Conservation (phyloP, 2,329 filamentous ascomycete species). For the Sporothrix pallida region DNA sequence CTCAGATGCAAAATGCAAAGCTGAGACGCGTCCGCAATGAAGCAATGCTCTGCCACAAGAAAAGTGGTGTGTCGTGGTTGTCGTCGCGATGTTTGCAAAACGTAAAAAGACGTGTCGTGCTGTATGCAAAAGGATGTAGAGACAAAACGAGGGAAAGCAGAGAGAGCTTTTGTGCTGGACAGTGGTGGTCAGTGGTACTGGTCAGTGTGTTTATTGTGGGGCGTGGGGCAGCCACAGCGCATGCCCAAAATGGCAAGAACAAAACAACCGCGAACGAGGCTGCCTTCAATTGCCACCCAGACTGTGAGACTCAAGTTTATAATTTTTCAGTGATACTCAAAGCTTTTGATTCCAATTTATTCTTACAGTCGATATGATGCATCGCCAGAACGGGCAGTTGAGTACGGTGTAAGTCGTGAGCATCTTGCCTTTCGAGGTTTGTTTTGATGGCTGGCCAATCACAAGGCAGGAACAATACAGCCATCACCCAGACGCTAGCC, state of each 20-base stretch:
- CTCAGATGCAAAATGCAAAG: background rate
- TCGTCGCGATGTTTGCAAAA: constrained; percentile 11
- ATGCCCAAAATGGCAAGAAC: constrained; percentile 32
- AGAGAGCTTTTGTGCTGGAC: background rate
- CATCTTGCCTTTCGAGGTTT: constrained; percentile 6
- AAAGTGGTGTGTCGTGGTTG: background rate
- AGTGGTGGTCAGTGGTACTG: background rate
- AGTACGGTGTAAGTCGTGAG: background rate
- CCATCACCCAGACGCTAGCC: background rate
- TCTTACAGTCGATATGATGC: background rate
- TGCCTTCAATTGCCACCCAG: background rate
- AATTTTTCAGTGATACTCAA: too few relatives aligned
- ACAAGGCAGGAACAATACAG: constrained; percentile 18
- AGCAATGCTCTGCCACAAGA: background rate
- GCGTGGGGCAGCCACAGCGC: constrained; percentile 20
- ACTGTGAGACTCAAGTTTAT: background rate
- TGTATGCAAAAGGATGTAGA: constrained; percentile 5
- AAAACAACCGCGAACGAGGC: constrained; percentile 29
- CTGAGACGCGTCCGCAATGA: background rate
- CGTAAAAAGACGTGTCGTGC: constrained; percentile 32
- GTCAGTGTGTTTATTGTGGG: constrained; percentile 25
- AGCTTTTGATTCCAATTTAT: background rate
- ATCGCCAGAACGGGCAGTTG: background rate
- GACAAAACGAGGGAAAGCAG: constrained; percentile 33
- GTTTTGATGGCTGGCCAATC: constrained; percentile 35